Conservation (phyloP, 2,329 filamentous ascomycete species). For the Xylariaceae sp. region DNA sequence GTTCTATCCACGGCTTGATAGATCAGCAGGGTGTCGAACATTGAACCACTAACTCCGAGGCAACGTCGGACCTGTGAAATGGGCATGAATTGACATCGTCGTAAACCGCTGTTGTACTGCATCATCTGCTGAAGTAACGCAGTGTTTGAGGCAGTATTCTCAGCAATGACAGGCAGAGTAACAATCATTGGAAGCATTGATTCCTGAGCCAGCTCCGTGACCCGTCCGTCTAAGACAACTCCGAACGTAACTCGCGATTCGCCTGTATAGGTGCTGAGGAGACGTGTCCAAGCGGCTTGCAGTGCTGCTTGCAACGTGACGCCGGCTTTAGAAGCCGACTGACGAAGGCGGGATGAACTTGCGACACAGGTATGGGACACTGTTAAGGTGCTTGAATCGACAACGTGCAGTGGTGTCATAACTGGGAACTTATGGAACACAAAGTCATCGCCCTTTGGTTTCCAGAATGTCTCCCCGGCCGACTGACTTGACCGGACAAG, state of each 20-base stretch:
- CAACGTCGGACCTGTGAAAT: slow-evolving; percentile 68
- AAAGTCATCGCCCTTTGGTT: slow-evolving; percentile 43
- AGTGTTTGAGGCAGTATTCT: slow-evolving; percentile 48
- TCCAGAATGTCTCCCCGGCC: slow-evolving; percentile 57
- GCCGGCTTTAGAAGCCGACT: slow-evolving; percentile 50
- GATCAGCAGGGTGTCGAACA: slow-evolving; percentile 83
- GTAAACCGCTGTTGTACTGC: slow-evolving; percentile 56
- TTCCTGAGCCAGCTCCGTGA: slow-evolving; percentile 51
- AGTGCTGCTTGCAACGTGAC: slow-evolving; percentile 71
- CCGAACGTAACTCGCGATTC: slow-evolving; percentile 73
- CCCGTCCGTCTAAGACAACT: slow-evolving; percentile 71
- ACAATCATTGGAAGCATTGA: slow-evolving; percentile 74
- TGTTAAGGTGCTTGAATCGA: slow-evolving; percentile 32
- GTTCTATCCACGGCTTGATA: slow-evolving; percentile 59
- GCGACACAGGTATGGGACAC: slow-evolving; percentile 37
- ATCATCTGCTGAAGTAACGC: slow-evolving; percentile 60
- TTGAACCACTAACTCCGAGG: slow-evolving; percentile 56
- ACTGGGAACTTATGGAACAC: slow-evolving; percentile 69
- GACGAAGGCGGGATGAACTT: slow-evolving; percentile 46
- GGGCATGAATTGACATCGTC: slow-evolving; percentile 66
- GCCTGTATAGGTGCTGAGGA: slow-evolving; percentile 72
- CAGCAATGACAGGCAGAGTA: slow-evolving; percentile 68
- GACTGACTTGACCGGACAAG: slow-evolving; percentile 26
- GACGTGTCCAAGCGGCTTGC: slow-evolving; percentile 70
- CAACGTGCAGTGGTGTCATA: slow-evolving; percentile 57